Conservation (phyloP, 2,329 filamentous ascomycete genomes). For the Aspergillus brunneoviolaceus region DNA sequence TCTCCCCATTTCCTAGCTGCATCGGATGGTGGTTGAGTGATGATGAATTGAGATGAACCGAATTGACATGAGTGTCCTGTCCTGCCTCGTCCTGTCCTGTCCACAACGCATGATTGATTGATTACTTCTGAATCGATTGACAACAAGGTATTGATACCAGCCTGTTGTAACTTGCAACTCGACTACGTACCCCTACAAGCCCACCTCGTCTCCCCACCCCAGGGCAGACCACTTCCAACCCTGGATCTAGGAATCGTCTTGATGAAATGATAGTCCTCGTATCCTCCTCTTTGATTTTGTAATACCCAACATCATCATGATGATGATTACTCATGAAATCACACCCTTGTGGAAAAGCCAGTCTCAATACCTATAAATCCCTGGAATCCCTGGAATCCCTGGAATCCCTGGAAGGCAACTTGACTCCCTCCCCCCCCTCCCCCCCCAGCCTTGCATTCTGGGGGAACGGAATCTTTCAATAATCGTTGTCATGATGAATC, state of each 20-base stretch:
- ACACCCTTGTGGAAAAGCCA: background rate
- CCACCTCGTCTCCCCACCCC: background rate
- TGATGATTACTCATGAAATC: too few species aligned
- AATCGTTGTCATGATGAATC: background rate
- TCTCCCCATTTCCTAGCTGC: background rate
- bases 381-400: background rate
- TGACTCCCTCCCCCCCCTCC: background rate
- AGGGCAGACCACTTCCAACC: background rate
- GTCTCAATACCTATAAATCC: background rate
- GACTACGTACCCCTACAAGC: too few species aligned
- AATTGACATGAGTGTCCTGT: background rate
- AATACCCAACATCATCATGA: too few species aligned
- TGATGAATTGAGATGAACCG: background rate
- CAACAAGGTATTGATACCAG: background rate
- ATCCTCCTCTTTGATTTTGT: background rate
- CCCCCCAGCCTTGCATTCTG: background rate
- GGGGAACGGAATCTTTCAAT: background rate
- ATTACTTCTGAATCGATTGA: background rate
- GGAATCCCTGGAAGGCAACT: background rate
- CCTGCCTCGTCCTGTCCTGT: background rate
- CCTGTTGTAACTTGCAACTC: too few species aligned
- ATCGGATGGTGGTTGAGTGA: background rate
- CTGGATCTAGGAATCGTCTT: background rate
- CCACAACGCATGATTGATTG: background rate
- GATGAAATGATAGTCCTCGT: background rate